Base-by-base conservation (phyloP, 1,139 yeast genomes). In the Zhuliangozyma blackwelliae region DNA sequence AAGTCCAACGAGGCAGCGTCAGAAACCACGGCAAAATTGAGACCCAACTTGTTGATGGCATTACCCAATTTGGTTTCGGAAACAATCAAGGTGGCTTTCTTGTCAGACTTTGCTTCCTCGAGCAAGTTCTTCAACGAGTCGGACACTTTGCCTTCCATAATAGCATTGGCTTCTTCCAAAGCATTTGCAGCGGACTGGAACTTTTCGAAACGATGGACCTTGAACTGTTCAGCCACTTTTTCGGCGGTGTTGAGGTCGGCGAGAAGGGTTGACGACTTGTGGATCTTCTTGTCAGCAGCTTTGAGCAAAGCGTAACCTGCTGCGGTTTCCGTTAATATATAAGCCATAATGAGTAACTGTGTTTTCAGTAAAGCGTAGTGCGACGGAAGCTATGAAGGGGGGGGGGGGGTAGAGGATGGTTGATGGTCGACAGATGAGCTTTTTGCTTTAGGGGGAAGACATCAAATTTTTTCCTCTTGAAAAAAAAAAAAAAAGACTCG, bases 261-360 rank as follows among this genome's bases (percentile, higher is more conserved):
- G 50, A 86, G 67, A 54, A 89, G 69, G 42, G 79, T 61, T 37
- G 85, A 63, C 25, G 95, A 83, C 72, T 90, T 89, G 77, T 90
- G 82, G 58, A 92, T 84, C 77, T 92, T 92, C 75, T 92, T 92
- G 75, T 92, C 97, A 48, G 96, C 82, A 43, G 97, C 96, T 72
- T 92, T 92, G 59, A 92, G 79, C 61, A 92, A 77, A 61, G 97
- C 97, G 63, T 92, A 92, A 61, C 98, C 98, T 40, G 98, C 98
- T 49, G 97, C 87, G 48, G 97, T 92, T 75, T 92, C 98, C 46
- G 97, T 86, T 63, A 92, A 80, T 58, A 92, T 92, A 77, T 79
- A 89, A 52, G 97, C 88, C 97, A 89, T 89, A 28, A 40, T 40
- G 29, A 23, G 3, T 16, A 16, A 16, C 16, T 33, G 31, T 29